Evolutionary conservation across 345 rosid species (phyloP), one percentile per base, ranked within the genome.

Genomic region (Geranium rotundifolium): DNA sequence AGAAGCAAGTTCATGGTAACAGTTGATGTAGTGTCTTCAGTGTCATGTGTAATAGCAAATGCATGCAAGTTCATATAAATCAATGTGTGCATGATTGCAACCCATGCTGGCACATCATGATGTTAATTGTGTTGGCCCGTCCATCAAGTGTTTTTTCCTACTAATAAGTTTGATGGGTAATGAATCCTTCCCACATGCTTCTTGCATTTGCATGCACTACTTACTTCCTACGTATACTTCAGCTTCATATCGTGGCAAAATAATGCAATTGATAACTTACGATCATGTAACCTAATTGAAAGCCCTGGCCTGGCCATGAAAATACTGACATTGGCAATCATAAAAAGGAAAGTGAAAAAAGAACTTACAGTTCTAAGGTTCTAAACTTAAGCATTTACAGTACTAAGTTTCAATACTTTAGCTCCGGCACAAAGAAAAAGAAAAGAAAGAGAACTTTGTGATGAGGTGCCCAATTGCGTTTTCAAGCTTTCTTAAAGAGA

Each of bases 1-100:
- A 71, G 69, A 80, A 67, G 60, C 69, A 75, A 56, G 1, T 54
- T 16, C 5, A 54, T 10, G 8, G 15, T 54, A 17, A 6, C 29
- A 37, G 41, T 34, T 34, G 41, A 34, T 3, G 5, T 34, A 34
- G 5, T 8, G 8, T 34, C 5, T 34, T 34, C 41, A 34, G 41
- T 34, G 41, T 34, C 41, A 34, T 3, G 41, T 4, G 41, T 41
- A 41, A 9, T 41, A 41, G 10, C 50, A 41, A 41, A 41, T 9
- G 12, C 10, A 2, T 41, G 50, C 50, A 41, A 41, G 37, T 31
- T 8, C 41, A 8, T 34, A 34, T 34, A 34, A 34, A 34, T 34
- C 8, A 4, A 34, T 34, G 50, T 12, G 50, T 41, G 50, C 50
- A 41, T 41, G 50, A 5, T 6, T 13, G 12, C 37, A 31, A 31